These are phyloP conservation scores for Stropharia rugosoannulata DNA, from an alignment of 768 basidiomycete species.

Conservation along the genomic window DNA sequence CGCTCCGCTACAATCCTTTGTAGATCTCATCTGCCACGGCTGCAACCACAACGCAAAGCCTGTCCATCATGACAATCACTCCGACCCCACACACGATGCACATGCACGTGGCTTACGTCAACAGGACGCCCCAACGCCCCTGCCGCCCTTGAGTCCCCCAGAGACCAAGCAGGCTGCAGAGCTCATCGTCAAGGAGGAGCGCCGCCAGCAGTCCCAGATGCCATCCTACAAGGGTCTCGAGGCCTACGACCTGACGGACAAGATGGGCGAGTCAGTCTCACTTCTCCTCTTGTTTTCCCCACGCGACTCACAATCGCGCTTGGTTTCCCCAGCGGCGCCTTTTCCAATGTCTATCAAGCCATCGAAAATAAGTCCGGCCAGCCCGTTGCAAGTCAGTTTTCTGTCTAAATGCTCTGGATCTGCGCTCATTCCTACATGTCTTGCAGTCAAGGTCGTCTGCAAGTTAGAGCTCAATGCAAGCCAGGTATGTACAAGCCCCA, in stretches of 20 bases:
- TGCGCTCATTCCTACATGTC: conserved; percentile 16
- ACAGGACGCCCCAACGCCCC: conserved; percentile 20
- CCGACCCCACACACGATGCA: background rate
- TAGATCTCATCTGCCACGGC: conserved; percentile 83
- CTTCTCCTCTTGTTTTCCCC: conserved; percentile 12
- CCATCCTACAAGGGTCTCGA: conserved; percentile 84
- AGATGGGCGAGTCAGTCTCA: conserved; percentile 89
- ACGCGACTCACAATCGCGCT: conserved; percentile 6
- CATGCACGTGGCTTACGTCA: conserved; percentile 31
- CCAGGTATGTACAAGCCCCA: conserved; percentile 64
- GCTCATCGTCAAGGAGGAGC: conserved; percentile 73
- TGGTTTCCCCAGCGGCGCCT: conserved; percentile 67
- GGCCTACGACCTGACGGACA: conserved; percentile 70
- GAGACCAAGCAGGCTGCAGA: conserved; percentile 48
- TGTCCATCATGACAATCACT: conserved; percentile 10
- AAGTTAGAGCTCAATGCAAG: conserved; percentile 89
- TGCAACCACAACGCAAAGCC: conserved; percentile 49
- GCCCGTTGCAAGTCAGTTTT: conserved; percentile 75
- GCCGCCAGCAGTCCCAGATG: conserved; percentile 72
- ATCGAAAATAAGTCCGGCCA: conserved; percentile 70
- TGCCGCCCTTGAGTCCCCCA: conserved; percentile 23
- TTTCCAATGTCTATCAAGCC: conserved; percentile 98
- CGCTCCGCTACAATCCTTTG: conserved; percentile 12
- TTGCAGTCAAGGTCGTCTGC: conserved; percentile 87
- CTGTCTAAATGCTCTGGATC: conserved; percentile 9